A percentile compares a stretch with the other conserved stretches of the same genome.
Evolutionary conservation across 2,329 filamentous ascomycete genomes (phyloP).

Genomic region (Paracorniculantispora psalliotae): DNA sequence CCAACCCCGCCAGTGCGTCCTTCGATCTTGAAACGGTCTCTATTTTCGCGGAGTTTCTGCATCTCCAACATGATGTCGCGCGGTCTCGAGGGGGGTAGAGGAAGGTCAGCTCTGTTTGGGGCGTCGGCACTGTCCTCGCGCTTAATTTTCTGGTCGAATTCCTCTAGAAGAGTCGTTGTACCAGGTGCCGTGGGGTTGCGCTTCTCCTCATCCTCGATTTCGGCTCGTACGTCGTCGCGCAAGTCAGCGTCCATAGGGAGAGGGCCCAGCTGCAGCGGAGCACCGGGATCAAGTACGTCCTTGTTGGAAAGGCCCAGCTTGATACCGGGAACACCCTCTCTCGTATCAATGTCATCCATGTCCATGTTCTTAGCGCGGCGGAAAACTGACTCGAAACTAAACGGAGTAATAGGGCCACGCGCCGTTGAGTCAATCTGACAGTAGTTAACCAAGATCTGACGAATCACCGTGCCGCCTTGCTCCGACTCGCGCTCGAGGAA

Average conservation of each 20-base stretch:
- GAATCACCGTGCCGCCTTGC: constrained; percentile 72
- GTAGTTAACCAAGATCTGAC: constrained; percentile 61
- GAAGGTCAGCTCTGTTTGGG: constrained; percentile 72
- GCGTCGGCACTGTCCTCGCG: constrained; percentile 83
- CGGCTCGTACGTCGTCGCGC: constrained; percentile 78
- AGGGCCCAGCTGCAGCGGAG: constrained; percentile 68
- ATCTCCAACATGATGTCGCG: constrained; percentile 92
- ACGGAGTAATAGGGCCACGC: constrained; percentile 59
- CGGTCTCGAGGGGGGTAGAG: constrained; percentile 80
- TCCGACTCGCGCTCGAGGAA: constrained; percentile 85
- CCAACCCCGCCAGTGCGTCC: constrained; percentile 78
- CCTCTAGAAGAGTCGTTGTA: constrained; percentile 70
- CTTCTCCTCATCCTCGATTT: constrained; percentile 81
- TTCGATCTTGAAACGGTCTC: constrained; percentile 86
- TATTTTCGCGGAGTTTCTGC: constrained; percentile 86
- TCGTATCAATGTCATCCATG: constrained; percentile 57
- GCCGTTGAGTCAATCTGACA: constrained; percentile 55
- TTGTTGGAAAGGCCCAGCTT: constrained; percentile 59
- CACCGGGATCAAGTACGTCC: constrained; percentile 52
- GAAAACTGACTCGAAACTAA: constrained; percentile 57
- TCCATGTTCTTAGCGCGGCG: constrained; percentile 55
- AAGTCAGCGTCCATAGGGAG: constrained; percentile 79
- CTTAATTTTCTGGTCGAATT: constrained; percentile 85
- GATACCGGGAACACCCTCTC: constrained; percentile 59
- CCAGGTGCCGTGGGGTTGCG: constrained; percentile 67